Conservation (phyloP, 257 asterid genomes). For the Nicotiana otophora region DNA sequence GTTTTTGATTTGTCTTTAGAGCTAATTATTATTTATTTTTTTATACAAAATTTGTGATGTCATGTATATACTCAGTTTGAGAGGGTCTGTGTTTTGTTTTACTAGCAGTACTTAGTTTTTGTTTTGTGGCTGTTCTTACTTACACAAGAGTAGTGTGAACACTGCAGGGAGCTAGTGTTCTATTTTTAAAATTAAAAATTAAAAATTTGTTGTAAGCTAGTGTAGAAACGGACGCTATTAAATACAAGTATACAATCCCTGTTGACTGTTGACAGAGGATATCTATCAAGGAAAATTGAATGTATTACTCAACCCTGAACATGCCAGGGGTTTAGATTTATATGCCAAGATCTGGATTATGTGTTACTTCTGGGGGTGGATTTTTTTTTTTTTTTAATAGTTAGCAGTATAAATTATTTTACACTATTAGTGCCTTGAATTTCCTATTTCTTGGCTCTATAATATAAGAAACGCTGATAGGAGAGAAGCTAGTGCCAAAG, state of each 20-base stretch:
- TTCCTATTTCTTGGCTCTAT: background rate
- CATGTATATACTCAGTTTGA: background rate
- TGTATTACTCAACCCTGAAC: background rate
- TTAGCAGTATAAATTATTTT: background rate
- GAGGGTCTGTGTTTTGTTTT: conserved; percentile 1
- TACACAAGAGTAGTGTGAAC: conserved; percentile 19
- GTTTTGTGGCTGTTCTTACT: conserved; percentile 24
- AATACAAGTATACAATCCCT: conserved; percentile 4
- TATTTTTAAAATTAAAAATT: background rate
- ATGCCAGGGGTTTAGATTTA: background rate
- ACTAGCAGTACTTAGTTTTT: conserved; percentile 5
- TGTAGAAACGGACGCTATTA: conserved; percentile 15
- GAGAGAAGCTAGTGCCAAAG: background rate
- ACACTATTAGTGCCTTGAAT: background rate
- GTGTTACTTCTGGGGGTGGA: too few species aligned
- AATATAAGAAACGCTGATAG: background rate
- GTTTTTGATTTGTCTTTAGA: background rate
- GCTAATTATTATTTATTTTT: background rate
- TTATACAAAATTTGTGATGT: background rate
- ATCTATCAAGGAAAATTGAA: conserved; percentile 5
- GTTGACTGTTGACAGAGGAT: conserved; percentile 5
- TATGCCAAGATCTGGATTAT: background rate
- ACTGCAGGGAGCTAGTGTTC: conserved; percentile 6
- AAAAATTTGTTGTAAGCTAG: conserved; percentile 16
- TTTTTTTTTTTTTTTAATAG: background rate